phyloP scores from a whole-genome alignment of 2,329 filamentous ascomycete species.

The Fusarium sp. region DNA sequence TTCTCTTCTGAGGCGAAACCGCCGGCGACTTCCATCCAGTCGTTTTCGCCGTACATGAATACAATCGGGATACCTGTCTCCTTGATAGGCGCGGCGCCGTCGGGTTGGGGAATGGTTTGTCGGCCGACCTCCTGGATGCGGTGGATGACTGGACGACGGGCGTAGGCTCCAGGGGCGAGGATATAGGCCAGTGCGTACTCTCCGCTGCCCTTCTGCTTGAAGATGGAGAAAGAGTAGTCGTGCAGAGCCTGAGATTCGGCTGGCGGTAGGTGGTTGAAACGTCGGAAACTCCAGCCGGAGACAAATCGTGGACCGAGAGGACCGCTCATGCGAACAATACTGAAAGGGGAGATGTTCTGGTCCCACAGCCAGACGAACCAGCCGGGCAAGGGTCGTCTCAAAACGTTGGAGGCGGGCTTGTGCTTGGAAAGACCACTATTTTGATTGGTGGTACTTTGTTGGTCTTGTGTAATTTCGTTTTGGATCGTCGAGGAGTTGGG shows the following conservation, averaged over 20 bases:
- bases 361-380: conserved; percentile 98
- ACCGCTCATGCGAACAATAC: conserved; percentile 87
- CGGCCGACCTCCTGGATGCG: conserved; percentile 89
- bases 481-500: conserved; percentile 79
- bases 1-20: conserved; percentile 86
- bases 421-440: conserved; percentile 57
- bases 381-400: conserved; percentile 76
- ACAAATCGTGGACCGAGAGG: conserved; percentile 93
- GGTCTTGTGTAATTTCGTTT: conserved; percentile 85
- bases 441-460: conserved; percentile 63
- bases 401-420: conserved; percentile 50
- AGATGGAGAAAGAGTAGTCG: conserved; percentile 94
- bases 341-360: conserved; percentile 95
- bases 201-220: conserved; percentile 90
- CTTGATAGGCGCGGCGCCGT: conserved; percentile 48
- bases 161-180: conserved; percentile 93
- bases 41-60: conserved; percentile 96
- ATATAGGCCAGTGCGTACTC: conserved; percentile 96
- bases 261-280: conserved; percentile 88
- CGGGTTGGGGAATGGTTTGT: conserved; percentile 65
- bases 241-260: conserved; percentile 89
- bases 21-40: conserved; percentile 98
- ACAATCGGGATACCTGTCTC: conserved; percentile 85
- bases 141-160: conserved; percentile 87
- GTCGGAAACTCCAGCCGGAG: conserved; percentile 92